Conservation (phyloP, 2,329 filamentous ascomycete species). For the Fusarium oligoseptatum region DNA sequence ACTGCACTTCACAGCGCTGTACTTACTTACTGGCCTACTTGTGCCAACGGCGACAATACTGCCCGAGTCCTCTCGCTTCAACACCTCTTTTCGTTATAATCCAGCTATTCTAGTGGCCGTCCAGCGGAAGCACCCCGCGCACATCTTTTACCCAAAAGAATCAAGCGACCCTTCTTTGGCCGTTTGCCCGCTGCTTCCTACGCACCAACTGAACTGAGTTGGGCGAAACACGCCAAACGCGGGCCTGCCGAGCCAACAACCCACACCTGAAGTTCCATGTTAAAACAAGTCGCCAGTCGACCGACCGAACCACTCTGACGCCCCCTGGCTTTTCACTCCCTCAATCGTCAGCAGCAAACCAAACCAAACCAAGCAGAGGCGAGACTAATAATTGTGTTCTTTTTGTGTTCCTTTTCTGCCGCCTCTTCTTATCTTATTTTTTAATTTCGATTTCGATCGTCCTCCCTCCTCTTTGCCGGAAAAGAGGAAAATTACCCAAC, state of each 20-base stretch:
- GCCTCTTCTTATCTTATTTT: slow-evolving; percentile 12
- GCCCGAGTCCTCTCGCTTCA: slow-evolving; percentile 9
- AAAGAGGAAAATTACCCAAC: slow-evolving; percentile 8
- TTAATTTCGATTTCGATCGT: slow-evolving; percentile 5
- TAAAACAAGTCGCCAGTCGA: slow-evolving; percentile 43
- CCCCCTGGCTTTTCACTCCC: slow-evolving; percentile 35
- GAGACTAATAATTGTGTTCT: slow-evolving; percentile 30
- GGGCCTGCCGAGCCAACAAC: slow-evolving; percentile 44
- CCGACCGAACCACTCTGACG: slow-evolving; percentile 39
- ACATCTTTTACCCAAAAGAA: slow-evolving; percentile 24
- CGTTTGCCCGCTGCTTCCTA: slow-evolving; percentile 14
- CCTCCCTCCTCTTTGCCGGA: slow-evolving; percentile 2
- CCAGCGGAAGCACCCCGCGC: slow-evolving; percentile 12
- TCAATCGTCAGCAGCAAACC: slow-evolving; percentile 16
- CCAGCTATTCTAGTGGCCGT: slow-evolving; percentile 9
- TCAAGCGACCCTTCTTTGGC: slow-evolving; percentile 10
- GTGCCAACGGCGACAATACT: slow-evolving; percentile 7
- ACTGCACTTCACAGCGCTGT: slow-evolving; percentile 15
- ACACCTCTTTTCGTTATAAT: slow-evolving; percentile 12
- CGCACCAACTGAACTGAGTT: slow-evolving; percentile 35
- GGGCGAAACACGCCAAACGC: slow-evolving; percentile 44
- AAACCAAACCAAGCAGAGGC: slow-evolving; percentile 3
- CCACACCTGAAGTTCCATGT: slow-evolving; percentile 32
- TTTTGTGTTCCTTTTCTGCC: slow-evolving; percentile 10
- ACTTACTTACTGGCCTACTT: slow-evolving; percentile 34